Conservation (phyloP, 208 protist species). For the Acanthamoeba royreba region DNA sequence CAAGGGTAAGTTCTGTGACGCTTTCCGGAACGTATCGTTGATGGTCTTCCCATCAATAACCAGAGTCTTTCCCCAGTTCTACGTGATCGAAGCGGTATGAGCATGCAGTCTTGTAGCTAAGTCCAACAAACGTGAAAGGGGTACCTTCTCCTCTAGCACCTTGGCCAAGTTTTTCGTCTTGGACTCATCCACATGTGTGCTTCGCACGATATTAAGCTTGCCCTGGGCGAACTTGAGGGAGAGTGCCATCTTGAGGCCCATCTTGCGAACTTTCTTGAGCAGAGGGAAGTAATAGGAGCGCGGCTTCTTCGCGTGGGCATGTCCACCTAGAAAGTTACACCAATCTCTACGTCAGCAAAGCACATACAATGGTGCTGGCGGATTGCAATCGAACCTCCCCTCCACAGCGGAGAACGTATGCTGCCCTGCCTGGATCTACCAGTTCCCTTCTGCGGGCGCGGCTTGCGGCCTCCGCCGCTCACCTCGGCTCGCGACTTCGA, state of each 20-base stretch:
- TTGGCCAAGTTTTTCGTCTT: constrained; percentile 34
- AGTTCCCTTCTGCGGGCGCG: constrained; percentile 18
- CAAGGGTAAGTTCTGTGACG: not conserved
- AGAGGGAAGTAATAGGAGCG: not conserved
- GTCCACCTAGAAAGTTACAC: not conserved
- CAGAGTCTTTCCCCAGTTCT: not conserved
- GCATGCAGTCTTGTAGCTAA: not conserved
- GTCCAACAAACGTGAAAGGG: not conserved
- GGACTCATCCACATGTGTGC: not conserved
- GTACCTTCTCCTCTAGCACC: constrained; percentile 3
- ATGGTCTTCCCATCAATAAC: not conserved
- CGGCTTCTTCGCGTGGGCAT: constrained; percentile 1
- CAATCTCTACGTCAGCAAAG: not conserved
- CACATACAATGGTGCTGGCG: not conserved
- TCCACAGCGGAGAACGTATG: constrained; percentile 17
- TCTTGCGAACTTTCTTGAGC: constrained; percentile 7
- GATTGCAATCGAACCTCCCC: not conserved
- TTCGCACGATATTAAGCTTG: constrained; percentile 28
- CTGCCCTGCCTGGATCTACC: constrained; percentile 8
- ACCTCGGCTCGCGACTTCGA: constrained; percentile 8
- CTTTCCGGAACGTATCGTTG: not conserved
- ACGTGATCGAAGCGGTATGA: not conserved
- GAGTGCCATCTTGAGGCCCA: constrained; percentile 27
- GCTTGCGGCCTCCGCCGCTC: constrained; percentile 9
- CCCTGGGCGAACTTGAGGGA: constrained; percentile 26